Evolutionary conservation across 2,329 filamentous ascomycete genomes (phyloP).

Genomic region (Decorospora gaudefroyi): DNA sequence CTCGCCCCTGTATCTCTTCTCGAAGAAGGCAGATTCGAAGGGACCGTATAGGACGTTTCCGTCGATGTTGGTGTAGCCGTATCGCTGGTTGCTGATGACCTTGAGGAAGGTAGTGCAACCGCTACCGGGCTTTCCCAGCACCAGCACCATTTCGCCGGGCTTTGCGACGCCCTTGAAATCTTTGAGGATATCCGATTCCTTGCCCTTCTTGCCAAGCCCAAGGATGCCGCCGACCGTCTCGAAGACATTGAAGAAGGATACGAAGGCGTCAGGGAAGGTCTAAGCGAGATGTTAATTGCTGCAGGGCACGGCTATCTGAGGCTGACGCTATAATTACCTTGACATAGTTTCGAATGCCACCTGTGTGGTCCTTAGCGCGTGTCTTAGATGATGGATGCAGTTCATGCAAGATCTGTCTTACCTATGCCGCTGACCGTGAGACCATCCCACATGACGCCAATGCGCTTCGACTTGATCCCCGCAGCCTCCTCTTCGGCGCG

Average conservation of each 20-base stretch:
- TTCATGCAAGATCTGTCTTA: conserved; percentile 2
- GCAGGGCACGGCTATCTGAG: too few species aligned
- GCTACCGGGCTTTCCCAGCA: conserved; percentile 73
- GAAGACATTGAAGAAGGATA: conserved; percentile 76
- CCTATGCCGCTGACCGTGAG: conserved; percentile 77
- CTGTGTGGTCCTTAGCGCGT: conserved; percentile 10
- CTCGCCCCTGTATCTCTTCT: conserved; percentile 74
- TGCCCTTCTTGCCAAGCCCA: conserved; percentile 68
- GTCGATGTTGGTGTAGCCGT: conserved; percentile 62
- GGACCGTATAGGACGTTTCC: conserved; percentile 80
- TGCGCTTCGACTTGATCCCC: conserved; percentile 77
- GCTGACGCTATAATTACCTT: conserved; percentile 38
- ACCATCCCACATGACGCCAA: conserved; percentile 74
- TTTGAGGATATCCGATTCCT: conserved; percentile 73
- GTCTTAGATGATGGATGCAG: neutral
- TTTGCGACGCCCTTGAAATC: conserved; percentile 63
- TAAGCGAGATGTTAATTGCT: conserved; percentile 35
- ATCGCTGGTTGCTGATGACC: conserved; percentile 60
- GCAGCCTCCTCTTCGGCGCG: conserved; percentile 72
- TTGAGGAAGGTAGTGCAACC: conserved; percentile 62
- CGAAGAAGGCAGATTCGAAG: conserved; percentile 71
- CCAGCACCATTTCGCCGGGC: conserved; percentile 86
- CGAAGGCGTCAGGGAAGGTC: conserved; percentile 77
- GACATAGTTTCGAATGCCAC: conserved; percentile 70
- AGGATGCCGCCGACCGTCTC: conserved; percentile 67